Base-by-base conservation (phyloP, 73 alveolate genomes). In the Paramecium octaurelia region DNA sequence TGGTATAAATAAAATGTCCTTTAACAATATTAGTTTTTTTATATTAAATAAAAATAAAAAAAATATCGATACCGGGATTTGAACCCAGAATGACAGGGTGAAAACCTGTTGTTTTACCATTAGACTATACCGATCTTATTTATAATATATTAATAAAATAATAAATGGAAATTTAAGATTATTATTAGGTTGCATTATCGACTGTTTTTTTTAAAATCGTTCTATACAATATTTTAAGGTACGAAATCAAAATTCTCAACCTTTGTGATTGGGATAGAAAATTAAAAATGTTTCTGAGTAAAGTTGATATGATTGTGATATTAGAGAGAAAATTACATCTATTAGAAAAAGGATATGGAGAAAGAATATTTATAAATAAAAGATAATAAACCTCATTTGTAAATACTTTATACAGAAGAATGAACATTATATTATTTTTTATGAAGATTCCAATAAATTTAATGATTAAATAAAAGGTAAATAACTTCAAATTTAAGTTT, bases 231-330 rank as follows among this genome's bases (percentile, higher is more conserved):
- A 27, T 1, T 1, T 27, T 27, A 27, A 27, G 0, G 1, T 27
- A 27, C 31, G 0, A 27, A 27, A 27, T 27, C 31, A 27, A 27
- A 27, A 27, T 27, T 27, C 31, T 27, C 31, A n/a, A n/a, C n/a
- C n/a, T n/a, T n/a, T 64, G 83, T 64, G 83, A 48, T 23, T 64
- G 2, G 83, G 83, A 27, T 64, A 64, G 83, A 64, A 64, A 64
- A 29, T 64, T 2, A 64, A 64, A 64, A 64, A 64, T 64, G 83
- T 48, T 64, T 44, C 83, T 5, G 83, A 34, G 11, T 73, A 73
- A 40, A 18, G 64, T 11, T 73, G 87, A 73, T 40, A 27, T 34
- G 38, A 73, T 73, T 36, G 64, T 73, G 16, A 68, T 35, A 21
- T 40, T 73, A 36, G 87, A 73, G 20, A 18, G 87, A 11, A 73